Evolutionary conservation across 768 basidiomycete genomes (phyloP), one percentile per base, ranked within the genome.

Genomic region (Phanerodontia chrysosporium): DNA sequence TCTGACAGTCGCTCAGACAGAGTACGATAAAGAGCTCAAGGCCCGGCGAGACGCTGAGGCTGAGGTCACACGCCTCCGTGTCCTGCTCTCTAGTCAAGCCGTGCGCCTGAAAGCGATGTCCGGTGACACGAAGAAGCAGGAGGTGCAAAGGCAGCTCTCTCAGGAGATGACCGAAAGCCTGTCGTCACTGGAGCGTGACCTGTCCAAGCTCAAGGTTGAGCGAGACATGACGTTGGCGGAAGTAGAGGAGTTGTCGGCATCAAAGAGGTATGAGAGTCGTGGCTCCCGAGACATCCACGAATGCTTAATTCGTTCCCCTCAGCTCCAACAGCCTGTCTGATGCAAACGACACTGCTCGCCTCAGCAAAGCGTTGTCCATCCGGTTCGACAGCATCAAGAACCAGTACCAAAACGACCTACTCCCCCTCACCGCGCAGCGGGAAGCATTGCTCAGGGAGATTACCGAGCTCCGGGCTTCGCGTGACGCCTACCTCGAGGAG

Each of bases 221-320:
- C 80, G 96, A 29, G 97, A 98, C 66, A 83, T 98, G 76, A 83
- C 92, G 12, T 73, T 98, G 58, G 95, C 94, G 0, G 96, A 99
- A 71, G 84, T 98, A 36, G 95, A 96, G 68, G 95, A 98, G 73
- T 78, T 99, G 32, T 82, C 85, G 21, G 83, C 82, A 21, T 82
- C 81, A 0, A 90, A 85, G 69, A 84, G 81, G 94, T 95, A 65
- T 51, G 79, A 76, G 21, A 18, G 46, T 7, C 14, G 27, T 42
- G 14, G 8, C 10, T 29, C 21, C n/a, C 49, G 18, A 28, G 18
- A 42, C 39, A 42, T 42, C 4, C 18, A 4, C 18, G 18, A 9
- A 27, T 45, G 24, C 62, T 64, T 21, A 59, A n/a, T 22, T 25
- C 6, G 27, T 45, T 2, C 27, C n/a, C 6, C 36, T 39, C 55